phyloP scores from a whole-genome alignment of 1,284 basidiomycete genomes.

The Fomitopsis palustris region DNA sequence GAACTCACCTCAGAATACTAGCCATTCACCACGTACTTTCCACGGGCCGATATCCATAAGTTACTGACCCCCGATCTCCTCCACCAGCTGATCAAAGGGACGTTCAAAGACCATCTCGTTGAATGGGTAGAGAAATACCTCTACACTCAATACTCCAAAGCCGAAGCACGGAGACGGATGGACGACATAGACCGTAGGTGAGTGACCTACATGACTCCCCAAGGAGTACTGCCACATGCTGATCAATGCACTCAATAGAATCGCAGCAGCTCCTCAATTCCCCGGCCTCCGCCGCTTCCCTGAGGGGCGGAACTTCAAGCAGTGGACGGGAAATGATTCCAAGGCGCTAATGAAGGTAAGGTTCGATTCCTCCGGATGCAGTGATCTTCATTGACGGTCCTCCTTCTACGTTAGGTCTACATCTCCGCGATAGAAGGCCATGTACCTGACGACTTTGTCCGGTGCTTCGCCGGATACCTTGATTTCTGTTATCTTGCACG shows the following conservation, averaged over 20 bases:
- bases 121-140: conserved; percentile 19
- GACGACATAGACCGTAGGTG: conserved; percentile 21
- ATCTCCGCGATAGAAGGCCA: conserved; percentile 16
- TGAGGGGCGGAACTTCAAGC: too few species aligned
- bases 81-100: too few species aligned
- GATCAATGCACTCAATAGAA: conserved; percentile 6
- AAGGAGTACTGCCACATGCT: not conserved
- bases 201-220: too few species aligned
- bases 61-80: too few species aligned
- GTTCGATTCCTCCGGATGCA: not conserved
- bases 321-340: conserved; percentile 20
- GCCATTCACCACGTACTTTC: conserved; percentile 24
- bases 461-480: too few species aligned
- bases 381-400: not conserved
- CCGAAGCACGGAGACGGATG: conserved; percentile 3
- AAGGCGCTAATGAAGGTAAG: conserved; percentile 21
- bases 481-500: too few species aligned
- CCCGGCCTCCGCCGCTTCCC: too few species aligned
- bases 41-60: too few species aligned
- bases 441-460: too few species aligned
- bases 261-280: conserved; percentile 11
- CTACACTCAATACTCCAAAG: conserved; percentile 4
- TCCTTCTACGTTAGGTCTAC: conserved; percentile 10
- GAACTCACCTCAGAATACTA: not conserved
- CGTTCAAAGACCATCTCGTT: conserved; percentile 27